phyloP scores from a whole-genome alignment of 1,284 basidiomycete species.

The Microbotryomycetes sp. region DNA sequence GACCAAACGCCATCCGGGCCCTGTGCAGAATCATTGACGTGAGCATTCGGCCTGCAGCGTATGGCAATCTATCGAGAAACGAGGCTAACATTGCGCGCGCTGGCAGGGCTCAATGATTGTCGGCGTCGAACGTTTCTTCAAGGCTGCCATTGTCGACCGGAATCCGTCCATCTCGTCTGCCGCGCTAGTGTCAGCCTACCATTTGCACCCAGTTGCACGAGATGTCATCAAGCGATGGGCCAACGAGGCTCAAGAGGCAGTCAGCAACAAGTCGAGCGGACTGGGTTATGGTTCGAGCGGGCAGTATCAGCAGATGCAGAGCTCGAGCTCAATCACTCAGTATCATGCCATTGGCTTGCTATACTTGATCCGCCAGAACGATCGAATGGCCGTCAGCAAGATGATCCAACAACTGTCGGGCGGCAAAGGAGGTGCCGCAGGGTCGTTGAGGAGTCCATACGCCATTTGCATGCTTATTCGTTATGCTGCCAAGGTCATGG shows the following conservation, averaged over 20 bases:
- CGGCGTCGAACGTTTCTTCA: conserved; percentile 98
- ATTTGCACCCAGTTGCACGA: conserved; percentile 85
- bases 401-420: conserved; percentile 87
- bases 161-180: conserved; percentile 94
- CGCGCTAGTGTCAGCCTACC: conserved; percentile 91
- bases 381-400: conserved; percentile 98
- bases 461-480: conserved; percentile 99
- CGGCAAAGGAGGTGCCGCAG: conserved; percentile 66
- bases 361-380: conserved; percentile 91
- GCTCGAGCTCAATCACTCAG: conserved; percentile 87
- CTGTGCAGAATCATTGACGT: conserved; percentile 96
- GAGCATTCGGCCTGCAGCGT: conserved; percentile 41
- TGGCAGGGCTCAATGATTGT: conserved; percentile 88
- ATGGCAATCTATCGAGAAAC: no score
- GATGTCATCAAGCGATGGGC: conserved; percentile 97
- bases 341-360: conserved; percentile 94
- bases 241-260: conserved; percentile 95
- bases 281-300: conserved; percentile 48
- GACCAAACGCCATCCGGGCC: conserved; percentile 94
- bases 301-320: conserved; percentile 66
- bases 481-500: conserved; percentile 94
- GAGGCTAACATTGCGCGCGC: no score
- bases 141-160: conserved; percentile 96
- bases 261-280: conserved; percentile 70
- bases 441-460: conserved; percentile 87